phyloP scores from a whole-genome alignment of 345 rosid species.

The Mercurialis annua region DNA sequence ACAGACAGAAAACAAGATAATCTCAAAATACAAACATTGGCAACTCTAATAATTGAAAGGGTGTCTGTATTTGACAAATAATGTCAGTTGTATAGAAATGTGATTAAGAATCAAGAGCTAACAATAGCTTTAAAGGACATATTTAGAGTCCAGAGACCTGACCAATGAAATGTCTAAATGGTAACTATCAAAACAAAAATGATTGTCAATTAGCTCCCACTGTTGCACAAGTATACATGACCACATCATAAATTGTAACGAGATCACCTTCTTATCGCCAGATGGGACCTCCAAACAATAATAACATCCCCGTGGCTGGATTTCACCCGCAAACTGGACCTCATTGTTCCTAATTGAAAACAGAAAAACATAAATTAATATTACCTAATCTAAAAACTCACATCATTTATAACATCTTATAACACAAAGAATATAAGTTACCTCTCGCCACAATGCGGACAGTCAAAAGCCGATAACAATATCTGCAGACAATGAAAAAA shows the following conservation, averaged over 20 bases:
- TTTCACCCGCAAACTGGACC: slow-evolving; percentile 96
- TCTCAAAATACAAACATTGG: not conserved
- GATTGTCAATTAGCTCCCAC: no score
- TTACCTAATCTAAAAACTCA: not conserved
- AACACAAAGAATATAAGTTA: slow-evolving; percentile 17
- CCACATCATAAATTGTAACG: not conserved
- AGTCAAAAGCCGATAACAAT: slow-evolving; percentile 84
- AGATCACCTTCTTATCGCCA: slow-evolving; percentile 61
- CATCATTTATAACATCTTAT: not conserved
- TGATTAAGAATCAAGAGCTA: not conserved
- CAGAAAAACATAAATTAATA: not conserved
- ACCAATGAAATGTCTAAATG: not conserved
- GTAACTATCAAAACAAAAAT: not conserved
- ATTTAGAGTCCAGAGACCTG: not conserved
- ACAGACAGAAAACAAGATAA: not conserved
- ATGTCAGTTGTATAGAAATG: not conserved
- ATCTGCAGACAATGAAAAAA: slow-evolving; percentile 41
- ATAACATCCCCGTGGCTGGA: slow-evolving; percentile 71
- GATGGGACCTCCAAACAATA: slow-evolving; percentile 52
- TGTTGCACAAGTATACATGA: not conserved
- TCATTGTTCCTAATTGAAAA: slow-evolving; percentile 64
- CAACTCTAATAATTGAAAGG: not conserved
- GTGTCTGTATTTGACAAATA: not conserved
- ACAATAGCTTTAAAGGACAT: not conserved
- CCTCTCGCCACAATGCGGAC: slow-evolving; percentile 92